Evolutionary conservation across 176 grass and related monocot species (phyloP).

Genomic region (Triticum turgidum): DNA sequence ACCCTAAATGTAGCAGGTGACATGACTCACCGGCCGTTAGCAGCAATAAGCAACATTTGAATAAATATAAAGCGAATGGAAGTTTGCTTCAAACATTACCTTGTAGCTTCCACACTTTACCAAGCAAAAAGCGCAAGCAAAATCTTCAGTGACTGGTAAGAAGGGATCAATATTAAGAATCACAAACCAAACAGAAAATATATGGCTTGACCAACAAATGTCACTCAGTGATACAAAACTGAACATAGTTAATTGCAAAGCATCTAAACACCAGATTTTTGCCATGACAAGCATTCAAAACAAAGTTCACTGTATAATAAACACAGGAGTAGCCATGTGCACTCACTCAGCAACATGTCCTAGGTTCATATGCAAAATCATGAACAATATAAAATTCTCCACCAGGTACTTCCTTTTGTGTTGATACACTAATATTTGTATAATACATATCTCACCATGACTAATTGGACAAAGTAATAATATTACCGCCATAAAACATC

Average conservation of each 20-base stretch:
- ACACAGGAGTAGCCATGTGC: neutral
- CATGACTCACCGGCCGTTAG: neutral
- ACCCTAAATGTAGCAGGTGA: neutral
- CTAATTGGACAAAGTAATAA: neutral
- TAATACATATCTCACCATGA: neutral
- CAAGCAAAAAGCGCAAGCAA: constrained; percentile 89
- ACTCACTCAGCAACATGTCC: neutral
- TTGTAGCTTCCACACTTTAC: constrained; percentile 86
- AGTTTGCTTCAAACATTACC: constrained; percentile 43
- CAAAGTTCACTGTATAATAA: neutral
- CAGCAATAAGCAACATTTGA: neutral
- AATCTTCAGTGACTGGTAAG: constrained; percentile 92
- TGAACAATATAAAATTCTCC: neutral
- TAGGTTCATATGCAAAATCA: too few relatives aligned
- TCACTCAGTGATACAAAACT: neutral
- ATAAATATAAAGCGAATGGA: constrained; percentile 2
- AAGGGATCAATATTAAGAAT: constrained; percentile 30
- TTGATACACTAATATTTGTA: neutral
- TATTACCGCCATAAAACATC: neutral
- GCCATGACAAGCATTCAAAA: neutral
- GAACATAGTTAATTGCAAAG: neutral
- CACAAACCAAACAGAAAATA: constrained; percentile 15
- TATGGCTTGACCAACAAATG: neutral
- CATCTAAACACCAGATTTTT: neutral
- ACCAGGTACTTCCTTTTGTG: neutral